Conservation (phyloP, 768 basidiomycete species). For the Chalciporus pseudorubinellus region DNA sequence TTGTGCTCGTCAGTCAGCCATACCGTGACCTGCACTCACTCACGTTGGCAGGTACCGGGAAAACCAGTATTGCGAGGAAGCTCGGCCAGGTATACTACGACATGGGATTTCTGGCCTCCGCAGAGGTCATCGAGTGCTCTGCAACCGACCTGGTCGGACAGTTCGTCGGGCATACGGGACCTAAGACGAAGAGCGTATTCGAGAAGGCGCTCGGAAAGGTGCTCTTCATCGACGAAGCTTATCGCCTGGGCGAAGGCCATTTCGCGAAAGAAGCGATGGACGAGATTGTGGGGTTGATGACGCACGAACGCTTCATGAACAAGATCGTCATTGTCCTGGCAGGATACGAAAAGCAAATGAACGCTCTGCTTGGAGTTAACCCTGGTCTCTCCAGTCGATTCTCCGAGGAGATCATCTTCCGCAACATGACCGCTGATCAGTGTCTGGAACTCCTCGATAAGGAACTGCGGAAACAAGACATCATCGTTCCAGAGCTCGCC, state of each 20-base stretch:
- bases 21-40: constrained; percentile 1
- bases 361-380: constrained; percentile 56
- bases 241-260: constrained; percentile 57
- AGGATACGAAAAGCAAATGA: constrained; percentile 70
- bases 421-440: constrained; percentile 48
- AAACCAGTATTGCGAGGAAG: constrained; percentile 62
- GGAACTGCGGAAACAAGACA: constrained; percentile 43
- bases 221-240: constrained; percentile 74
- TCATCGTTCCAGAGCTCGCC: constrained; percentile 38
- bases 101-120: constrained; percentile 54
- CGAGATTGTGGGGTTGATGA: constrained; percentile 66
- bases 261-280: constrained; percentile 76
- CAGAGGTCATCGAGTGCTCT: constrained; percentile 63
- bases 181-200: constrained; percentile 58
- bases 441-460: constrained; percentile 53
- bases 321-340: constrained; percentile 70
- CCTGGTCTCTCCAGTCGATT: constrained; percentile 69
- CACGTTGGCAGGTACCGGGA: constrained; percentile 52
- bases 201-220: constrained; percentile 67
- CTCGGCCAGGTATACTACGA: constrained; percentile 64
- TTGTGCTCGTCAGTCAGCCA: too few species aligned
- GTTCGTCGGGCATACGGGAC: constrained; percentile 72
- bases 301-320: constrained; percentile 52
- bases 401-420: constrained; percentile 58
- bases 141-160: constrained; percentile 69